Evolutionary conservation across 805 yeast species (phyloP).

Genomic region (Ogataea parapolymorpha): DNA sequence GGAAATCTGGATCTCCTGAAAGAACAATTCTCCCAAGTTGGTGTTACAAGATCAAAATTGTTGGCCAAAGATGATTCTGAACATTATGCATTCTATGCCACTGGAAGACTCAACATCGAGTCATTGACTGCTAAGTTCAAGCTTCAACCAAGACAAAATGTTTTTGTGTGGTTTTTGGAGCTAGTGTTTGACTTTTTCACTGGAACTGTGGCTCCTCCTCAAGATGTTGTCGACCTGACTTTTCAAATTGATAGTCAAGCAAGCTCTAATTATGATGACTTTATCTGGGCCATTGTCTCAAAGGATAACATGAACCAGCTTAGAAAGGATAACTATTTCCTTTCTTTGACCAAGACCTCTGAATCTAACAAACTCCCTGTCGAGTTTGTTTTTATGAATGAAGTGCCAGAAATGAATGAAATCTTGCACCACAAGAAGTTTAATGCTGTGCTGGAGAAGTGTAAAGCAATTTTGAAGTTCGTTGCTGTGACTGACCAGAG

Average conservation of each 20-base stretch:
- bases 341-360: conserved; percentile 79
- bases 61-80: conserved; percentile 62
- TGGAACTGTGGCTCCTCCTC: conserved; percentile 51
- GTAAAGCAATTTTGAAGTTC: conserved; percentile 50
- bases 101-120: conserved; percentile 81
- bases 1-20: conserved; percentile 47
- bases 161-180: conserved; percentile 66
- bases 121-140: conserved; percentile 58
- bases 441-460: conserved; percentile 37
- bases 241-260: conserved; percentile 50
- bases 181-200: conserved; percentile 53
- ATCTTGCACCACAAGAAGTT: conserved; percentile 53
- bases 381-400: conserved; percentile 85
- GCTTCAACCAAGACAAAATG: conserved; percentile 77
- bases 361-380: conserved; percentile 69
- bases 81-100: conserved; percentile 66
- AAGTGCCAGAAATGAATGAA: conserved; percentile 76
- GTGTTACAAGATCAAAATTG: conserved; percentile 45
- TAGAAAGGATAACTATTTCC: conserved; percentile 74
- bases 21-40: conserved; percentile 76
- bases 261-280: conserved; percentile 54
- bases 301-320: conserved; percentile 75
- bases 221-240: conserved; percentile 58
- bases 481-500: conserved; percentile 86
- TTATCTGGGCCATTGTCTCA: conserved; percentile 79